phyloP scores from a whole-genome alignment of 1,284 basidiomycete genomes.

The Athelia sp. region DNA sequence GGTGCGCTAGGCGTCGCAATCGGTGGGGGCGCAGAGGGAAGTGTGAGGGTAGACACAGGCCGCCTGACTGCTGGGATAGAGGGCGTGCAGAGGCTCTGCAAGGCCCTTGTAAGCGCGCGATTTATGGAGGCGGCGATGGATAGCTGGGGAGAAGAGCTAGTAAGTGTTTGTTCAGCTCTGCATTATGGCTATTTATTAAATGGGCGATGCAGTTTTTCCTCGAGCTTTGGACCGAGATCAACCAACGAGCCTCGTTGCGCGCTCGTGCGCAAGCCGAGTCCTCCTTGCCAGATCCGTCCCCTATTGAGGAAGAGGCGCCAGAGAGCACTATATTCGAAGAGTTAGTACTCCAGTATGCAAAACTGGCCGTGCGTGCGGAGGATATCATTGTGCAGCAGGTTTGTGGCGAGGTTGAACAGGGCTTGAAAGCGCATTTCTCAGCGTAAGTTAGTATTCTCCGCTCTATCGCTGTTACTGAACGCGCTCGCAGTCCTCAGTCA shows the following conservation, averaged over 20 bases:
- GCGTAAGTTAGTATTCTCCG: conserved; percentile 19
- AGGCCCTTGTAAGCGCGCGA: conserved; percentile 76
- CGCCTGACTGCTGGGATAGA: conserved; percentile 73
- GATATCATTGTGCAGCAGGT: conserved; percentile 82
- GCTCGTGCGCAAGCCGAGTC: conserved; percentile 41
- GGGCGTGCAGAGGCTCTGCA: conserved; percentile 76
- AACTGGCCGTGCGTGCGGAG: conserved; percentile 68
- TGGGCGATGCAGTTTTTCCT: conserved; percentile 70
- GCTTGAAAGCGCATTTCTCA: conserved; percentile 67
- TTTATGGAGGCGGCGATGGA: conserved; percentile 67
- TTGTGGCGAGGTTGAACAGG: conserved; percentile 71
- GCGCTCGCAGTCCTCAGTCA: not conserved
- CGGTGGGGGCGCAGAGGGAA: conserved; percentile 36
- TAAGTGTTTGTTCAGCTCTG: conserved; percentile 32
- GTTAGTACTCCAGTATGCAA: conserved; percentile 56
- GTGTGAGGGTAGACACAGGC: conserved; percentile 50
- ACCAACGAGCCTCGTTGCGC: conserved; percentile 49
- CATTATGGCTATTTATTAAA: conserved; percentile 6
- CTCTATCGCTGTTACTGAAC: not conserved
- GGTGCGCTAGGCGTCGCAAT: conserved; percentile 67
- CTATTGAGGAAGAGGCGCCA: conserved; percentile 31
- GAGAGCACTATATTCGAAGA: conserved; percentile 75
- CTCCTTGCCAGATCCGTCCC: conserved; percentile 43
- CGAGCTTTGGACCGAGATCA: conserved; percentile 80
- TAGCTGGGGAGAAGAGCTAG: conserved; percentile 83